These are phyloP conservation scores for Luffa aegyptiaca DNA, from an alignment of 306 rosid genomes.

Conservation along the genomic window DNA sequence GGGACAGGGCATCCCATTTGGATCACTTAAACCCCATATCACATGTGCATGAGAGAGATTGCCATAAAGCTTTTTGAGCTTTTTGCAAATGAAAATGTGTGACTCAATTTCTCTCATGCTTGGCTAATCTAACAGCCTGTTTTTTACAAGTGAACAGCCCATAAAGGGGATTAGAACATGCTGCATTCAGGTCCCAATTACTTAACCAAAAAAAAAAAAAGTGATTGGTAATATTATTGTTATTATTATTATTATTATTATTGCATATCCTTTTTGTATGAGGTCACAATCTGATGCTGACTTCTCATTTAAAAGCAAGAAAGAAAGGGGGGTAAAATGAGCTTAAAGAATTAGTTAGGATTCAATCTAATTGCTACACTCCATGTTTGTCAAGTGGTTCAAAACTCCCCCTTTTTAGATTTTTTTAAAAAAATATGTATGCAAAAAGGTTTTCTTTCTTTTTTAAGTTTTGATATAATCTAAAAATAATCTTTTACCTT, in stretches of 20 bases:
- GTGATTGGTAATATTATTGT: too few species aligned
- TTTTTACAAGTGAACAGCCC: slow-evolving; percentile 5
- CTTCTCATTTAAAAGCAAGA: slow-evolving; percentile 3
- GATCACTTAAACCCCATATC: slow-evolving; percentile 10
- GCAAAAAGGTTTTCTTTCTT: background rate
- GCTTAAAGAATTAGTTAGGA: background rate
- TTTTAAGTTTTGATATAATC: background rate
- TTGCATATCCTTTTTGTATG: slow-evolving; percentile 1
- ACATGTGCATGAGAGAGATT: background rate
- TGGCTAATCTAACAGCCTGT: slow-evolving; percentile 1
- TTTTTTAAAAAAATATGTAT: background rate
- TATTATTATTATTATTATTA: background rate
- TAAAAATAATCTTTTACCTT: background rate
- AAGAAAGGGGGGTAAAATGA: background rate
- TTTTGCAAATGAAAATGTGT: background rate
- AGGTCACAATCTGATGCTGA: slow-evolving; percentile 7
- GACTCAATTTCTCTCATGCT: background rate
- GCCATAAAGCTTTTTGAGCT: background rate
- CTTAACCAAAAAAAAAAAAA: background rate
- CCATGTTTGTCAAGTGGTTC: background rate
- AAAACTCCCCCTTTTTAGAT: background rate
- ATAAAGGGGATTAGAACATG: slow-evolving; percentile 8
- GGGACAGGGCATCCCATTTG: slow-evolving; percentile 1
- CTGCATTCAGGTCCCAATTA: background rate
- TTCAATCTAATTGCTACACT: slow-evolving; percentile 5